Percentiles rank a stretch among this genome's conserved stretches.
Evolutionary conservation across 148 eudicot species (phyloP).

Genomic region (Vaccinium darrowii): DNA sequence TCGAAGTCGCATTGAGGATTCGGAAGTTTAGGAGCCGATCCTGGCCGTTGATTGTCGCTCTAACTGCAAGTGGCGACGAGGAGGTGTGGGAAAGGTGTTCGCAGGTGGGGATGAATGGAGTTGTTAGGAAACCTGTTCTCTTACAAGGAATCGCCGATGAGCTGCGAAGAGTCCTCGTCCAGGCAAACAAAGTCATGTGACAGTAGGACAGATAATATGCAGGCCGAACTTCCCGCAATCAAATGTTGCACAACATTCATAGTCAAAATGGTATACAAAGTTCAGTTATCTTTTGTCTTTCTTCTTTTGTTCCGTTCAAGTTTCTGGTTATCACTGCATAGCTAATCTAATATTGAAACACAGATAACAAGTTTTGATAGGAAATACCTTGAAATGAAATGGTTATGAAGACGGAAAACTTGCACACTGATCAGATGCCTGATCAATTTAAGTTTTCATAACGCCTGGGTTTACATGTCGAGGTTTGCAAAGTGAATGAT

Average conservation of each 20-base stretch:
- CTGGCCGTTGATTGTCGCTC: constrained; percentile 72
- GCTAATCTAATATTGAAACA: constrained; percentile 5
- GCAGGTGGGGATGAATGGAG: constrained; percentile 65
- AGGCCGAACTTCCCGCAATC: not conserved
- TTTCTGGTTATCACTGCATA: constrained; percentile 8
- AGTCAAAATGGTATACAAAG: constrained; percentile 32
- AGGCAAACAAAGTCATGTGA: constrained; percentile 29
- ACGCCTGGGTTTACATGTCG: too few species aligned
- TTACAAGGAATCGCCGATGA: constrained; percentile 59
- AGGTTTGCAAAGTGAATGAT: too few species aligned
- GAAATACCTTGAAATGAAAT: not conserved
- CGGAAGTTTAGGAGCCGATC: constrained; percentile 59
- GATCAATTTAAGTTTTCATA: too few species aligned
- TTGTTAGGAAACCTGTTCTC: constrained; percentile 60
- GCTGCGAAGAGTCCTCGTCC: constrained; percentile 52
- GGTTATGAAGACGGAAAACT: too few species aligned
- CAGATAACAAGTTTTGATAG: not conserved
- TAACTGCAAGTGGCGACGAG: constrained; percentile 46
- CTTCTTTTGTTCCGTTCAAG: not conserved
- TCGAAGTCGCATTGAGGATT: constrained; percentile 55
- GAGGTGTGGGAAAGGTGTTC: constrained; percentile 45
- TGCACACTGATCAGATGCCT: too few species aligned
- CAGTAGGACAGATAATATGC: not conserved
- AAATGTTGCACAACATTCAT: constrained; percentile 18
- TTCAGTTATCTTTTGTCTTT: constrained; percentile 6